A percentile compares a stretch with the other conserved stretches of the same genome.
These are phyloP conservation scores for Chlorella sp. DNA, from an alignment of 139 green algal species.

Conservation along the genomic window DNA sequence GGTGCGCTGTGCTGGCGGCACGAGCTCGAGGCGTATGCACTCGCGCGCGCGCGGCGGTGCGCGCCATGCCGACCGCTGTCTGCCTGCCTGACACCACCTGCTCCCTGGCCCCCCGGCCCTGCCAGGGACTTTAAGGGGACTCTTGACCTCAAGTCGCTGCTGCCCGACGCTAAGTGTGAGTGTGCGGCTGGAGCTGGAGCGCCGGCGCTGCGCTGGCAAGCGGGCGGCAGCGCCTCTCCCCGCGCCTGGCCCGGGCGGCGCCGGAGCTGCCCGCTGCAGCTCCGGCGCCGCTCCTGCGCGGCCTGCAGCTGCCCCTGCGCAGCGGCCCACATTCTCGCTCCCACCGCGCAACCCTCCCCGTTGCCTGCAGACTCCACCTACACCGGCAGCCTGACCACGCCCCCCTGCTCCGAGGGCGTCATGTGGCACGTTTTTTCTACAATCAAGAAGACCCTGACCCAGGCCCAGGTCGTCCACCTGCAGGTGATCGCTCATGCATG, in stretches of 20 bases:
- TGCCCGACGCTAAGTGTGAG: no score
- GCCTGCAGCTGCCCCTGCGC: not conserved
- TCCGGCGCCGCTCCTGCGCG: not conserved
- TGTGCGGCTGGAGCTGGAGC: no score
- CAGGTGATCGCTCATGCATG: no score
- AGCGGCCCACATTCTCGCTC: not conserved
- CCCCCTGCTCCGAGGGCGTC: conserved; percentile 62
- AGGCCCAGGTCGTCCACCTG: conserved; percentile 4
- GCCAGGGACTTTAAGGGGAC: no score
- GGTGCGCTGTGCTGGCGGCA: no score
- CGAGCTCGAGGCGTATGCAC: no score
- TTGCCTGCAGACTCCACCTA: conserved; percentile 28
- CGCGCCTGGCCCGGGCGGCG: not conserved
- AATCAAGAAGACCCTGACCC: conserved; percentile 4
- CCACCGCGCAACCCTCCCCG: not conserved
- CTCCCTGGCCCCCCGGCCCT: no score
- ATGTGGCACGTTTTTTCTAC: conserved; percentile 46
- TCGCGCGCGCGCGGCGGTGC: no score
- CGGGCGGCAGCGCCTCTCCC: not conserved
- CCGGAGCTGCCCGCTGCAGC: not conserved
- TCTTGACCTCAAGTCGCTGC: no score
- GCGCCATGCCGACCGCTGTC: no score
- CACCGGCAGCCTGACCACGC: conserved; percentile 55
- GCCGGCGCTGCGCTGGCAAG: no score
- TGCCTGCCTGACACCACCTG: no score